Evolutionary conservation across 768 basidiomycete genomes (phyloP), one percentile per base, ranked within the genome.

Genomic region (Tephrocybe sp.): DNA sequence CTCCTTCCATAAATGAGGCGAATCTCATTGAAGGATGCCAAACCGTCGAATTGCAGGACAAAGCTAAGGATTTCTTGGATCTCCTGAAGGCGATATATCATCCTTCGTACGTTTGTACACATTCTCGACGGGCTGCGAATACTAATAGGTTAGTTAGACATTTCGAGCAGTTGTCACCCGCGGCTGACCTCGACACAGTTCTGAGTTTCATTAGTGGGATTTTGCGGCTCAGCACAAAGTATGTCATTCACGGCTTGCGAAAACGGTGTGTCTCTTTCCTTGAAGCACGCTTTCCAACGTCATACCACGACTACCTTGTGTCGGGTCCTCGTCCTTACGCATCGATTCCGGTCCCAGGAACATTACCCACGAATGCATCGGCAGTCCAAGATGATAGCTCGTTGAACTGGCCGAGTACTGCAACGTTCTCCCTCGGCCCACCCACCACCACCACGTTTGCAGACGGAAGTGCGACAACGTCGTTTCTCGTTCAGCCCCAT

Each of bases 181-280:
- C 65, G 2, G 64, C 73, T n/a, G 72, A 73, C 36, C 66, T 77
- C 32, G 71, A 74, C 18, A 66, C 74, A 16, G 67, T 82, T 34
- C 71, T 78, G 35, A 56, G 55, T 9, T 75, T 75, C 49, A 66
- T 80, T 18, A 65, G 75, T 2, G 81, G 80, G 15, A 78, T 84
- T 49, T 69, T 84, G 1, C 79, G 79, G n/a, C 67, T 85, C 22
- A 70, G 79, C 54, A 82, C 80, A 18, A 85, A 85, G 59, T 85
- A 85, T 54, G 67, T 82, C 63, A 73, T 83, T 36, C 63, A 69
- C 3, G 69, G 74, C 46, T 72, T 84, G 11, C 79, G 83, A 13
- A 62, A 69, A 28, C 74, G 78, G 22, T 82, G 79, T 52, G 73
- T 82, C 27, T 52, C 69, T 26, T 69, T 82, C 44, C 70, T 84